Percentiles rank a stretch among this genome's conserved stretches.
Evolutionary conservation across 768 basidiomycete genomes (phyloP).

Genomic region (Artomyces pyxidatus): DNA sequence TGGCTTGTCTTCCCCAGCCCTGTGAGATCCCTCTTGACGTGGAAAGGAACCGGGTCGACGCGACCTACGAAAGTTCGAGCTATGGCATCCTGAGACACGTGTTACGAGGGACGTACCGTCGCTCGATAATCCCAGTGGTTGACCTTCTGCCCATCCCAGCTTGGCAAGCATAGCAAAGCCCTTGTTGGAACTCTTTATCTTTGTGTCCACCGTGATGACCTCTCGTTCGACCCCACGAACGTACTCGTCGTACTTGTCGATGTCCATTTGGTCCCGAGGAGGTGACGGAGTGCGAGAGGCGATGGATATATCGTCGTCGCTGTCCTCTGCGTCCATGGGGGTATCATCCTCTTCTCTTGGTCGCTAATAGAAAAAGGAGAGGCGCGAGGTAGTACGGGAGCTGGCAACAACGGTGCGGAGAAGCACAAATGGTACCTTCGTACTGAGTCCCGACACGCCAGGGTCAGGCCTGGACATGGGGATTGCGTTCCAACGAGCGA

Average conservation of each 20-base stretch:
- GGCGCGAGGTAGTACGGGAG: slow-evolving; percentile 24
- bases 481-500: slow-evolving; percentile 71
- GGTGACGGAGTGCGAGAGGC: slow-evolving; percentile 78
- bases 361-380: slow-evolving; percentile 50
- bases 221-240: slow-evolving; percentile 44
- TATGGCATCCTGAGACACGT: neutral
- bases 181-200: slow-evolving; percentile 69
- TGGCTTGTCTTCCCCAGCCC: slow-evolving; percentile 75
- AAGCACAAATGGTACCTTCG: slow-evolving; percentile 30
- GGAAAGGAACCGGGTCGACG: slow-evolving; percentile 77
- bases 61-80: slow-evolving; percentile 42
- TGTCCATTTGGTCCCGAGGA: slow-evolving; percentile 39
- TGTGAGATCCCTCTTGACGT: slow-evolving; percentile 67
- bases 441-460: slow-evolving; percentile 1
- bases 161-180: slow-evolving; percentile 76
- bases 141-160: slow-evolving; percentile 78
- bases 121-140: slow-evolving; percentile 65
- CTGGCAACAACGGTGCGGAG: slow-evolving; percentile 37
- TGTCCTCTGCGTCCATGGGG: slow-evolving; percentile 32
- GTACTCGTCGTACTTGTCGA: slow-evolving; percentile 63
- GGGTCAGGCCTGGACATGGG: slow-evolving; percentile 34
- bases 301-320: slow-evolving; percentile 65
- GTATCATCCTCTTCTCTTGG: slow-evolving; percentile 31
- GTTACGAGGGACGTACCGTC: slow-evolving; percentile 47
- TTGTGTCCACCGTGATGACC: slow-evolving; percentile 74